These are phyloP conservation scores for Allium fistulosum DNA, from an alignment of 106 monocot species.

Conservation along the genomic window DNA sequence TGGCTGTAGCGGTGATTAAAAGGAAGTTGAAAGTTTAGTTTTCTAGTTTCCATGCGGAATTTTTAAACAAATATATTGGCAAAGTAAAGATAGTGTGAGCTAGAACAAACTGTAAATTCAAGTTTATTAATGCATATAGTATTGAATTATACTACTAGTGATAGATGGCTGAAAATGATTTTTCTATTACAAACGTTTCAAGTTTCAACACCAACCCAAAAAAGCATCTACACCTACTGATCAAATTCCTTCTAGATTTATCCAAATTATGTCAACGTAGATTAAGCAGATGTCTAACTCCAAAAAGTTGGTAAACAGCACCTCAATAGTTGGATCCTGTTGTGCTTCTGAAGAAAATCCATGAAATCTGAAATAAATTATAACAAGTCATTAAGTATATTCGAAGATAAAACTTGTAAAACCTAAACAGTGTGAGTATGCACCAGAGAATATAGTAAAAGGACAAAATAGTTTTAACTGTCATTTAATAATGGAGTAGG, in stretches of 20 bases:
- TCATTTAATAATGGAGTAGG: not conserved
- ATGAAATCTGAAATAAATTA: slow-evolving; percentile 53
- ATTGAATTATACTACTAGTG: not conserved
- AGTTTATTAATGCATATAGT: too few species aligned
- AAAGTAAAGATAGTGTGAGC: too few species aligned
- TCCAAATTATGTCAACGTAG: not conserved
- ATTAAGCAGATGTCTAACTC: not conserved
- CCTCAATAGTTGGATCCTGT: slow-evolving; percentile 85
- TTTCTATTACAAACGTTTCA: not conserved
- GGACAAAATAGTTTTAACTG: not conserved
- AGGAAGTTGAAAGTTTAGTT: too few species aligned
- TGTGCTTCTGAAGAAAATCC: slow-evolving; percentile 95
- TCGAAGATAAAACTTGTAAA: not conserved
- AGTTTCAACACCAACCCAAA: not conserved
- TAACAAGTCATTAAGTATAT: not conserved
- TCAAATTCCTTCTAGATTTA: too few species aligned
- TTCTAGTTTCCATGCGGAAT: too few species aligned
- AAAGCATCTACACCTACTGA: too few species aligned
- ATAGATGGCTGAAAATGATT: not conserved
- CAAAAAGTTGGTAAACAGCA: slow-evolving; percentile 11
- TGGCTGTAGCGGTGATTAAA: too few species aligned
- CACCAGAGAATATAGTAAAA: not conserved
- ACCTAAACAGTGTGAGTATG: not conserved
- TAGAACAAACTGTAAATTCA: too few species aligned
- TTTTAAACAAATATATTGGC: too few species aligned